A percentile compares a stretch with the other conserved stretches of the same genome.
These are phyloP conservation scores for Pichia sp. DNA, from an alignment of 1,139 yeast species.

Conservation along the genomic window DNA sequence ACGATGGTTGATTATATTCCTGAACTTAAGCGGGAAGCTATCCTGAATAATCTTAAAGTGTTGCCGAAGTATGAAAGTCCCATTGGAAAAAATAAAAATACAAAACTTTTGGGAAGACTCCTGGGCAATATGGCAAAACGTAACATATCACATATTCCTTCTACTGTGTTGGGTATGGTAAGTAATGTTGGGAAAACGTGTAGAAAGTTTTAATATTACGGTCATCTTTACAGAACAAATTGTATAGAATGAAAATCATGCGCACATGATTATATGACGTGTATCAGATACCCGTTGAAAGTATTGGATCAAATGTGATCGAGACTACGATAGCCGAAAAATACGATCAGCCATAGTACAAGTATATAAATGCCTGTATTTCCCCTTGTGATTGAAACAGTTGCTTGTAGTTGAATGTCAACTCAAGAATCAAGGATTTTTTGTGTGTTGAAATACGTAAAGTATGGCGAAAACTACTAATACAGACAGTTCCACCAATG, in stretches of 20 bases:
- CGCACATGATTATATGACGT: conserved; percentile 2
- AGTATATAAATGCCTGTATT: too few relatives aligned
- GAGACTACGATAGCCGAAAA: too few relatives aligned
- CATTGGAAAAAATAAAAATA: conserved; percentile 1
- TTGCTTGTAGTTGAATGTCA: too few relatives aligned
- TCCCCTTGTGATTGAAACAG: too few relatives aligned
- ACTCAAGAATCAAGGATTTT: too few relatives aligned
- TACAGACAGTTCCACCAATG: not conserved
- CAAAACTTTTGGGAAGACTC: not conserved
- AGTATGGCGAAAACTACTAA: not conserved
- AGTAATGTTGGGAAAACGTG: not conserved
- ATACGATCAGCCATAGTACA: too few relatives aligned
- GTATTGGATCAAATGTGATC: too few relatives aligned
- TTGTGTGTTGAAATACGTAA: too few relatives aligned
- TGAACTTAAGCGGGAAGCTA: conserved; percentile 6
- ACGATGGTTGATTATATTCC: conserved; percentile 13
- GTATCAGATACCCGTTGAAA: not conserved
- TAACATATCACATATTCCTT: not conserved
- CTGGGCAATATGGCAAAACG: conserved; percentile 7
- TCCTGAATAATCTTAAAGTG: conserved; percentile 10
- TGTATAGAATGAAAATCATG: not conserved
- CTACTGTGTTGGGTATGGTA: not conserved
- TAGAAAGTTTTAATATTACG: not conserved
- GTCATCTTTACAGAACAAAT: not conserved
- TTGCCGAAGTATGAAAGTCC: conserved; percentile 14